Evolutionary conservation across 139 green algal genomes (phyloP).

Genomic region (Tetradesmus lagerheimii): DNA sequence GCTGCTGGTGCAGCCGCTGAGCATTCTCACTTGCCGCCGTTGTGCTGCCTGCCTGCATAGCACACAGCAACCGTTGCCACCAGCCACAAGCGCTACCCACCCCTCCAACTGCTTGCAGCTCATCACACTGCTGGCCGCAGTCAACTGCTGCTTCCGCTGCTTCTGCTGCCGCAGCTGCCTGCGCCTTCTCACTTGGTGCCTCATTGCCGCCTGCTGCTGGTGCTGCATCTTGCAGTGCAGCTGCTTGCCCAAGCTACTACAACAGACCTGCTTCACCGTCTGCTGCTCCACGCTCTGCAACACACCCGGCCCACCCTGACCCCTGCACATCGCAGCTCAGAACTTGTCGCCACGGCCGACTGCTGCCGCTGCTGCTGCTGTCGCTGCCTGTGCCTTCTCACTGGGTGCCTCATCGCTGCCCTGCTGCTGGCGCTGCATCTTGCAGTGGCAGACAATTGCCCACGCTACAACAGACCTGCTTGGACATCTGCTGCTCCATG

Average conservation of each 20-base stretch:
- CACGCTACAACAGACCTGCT: no score
- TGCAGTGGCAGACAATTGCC: constrained; percentile 34
- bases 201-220: constrained; percentile 10
- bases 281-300: no score
- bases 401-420: neutral
- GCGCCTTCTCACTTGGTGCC: neutral
- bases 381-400: neutral
- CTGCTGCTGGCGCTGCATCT: neutral
- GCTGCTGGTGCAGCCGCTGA: no score
- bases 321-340: neutral
- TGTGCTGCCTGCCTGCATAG: no score
- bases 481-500: no score
- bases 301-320: neutral
- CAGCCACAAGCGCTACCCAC: no score
- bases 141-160: neutral
- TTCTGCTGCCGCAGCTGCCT: neutral
- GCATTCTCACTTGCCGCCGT: no score
- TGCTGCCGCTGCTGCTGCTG: neutral
- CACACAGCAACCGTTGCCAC: no score
- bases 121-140: neutral
- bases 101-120: neutral
- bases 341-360: neutral
- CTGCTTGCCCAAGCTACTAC: no score
- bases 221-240: no score
- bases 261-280: no score